Percentiles rank a stretch among this genome's conserved stretches.
Conservation (phyloP, 2,329 filamentous ascomycete species). For the Ophioceras dolichostomum region DNA sequence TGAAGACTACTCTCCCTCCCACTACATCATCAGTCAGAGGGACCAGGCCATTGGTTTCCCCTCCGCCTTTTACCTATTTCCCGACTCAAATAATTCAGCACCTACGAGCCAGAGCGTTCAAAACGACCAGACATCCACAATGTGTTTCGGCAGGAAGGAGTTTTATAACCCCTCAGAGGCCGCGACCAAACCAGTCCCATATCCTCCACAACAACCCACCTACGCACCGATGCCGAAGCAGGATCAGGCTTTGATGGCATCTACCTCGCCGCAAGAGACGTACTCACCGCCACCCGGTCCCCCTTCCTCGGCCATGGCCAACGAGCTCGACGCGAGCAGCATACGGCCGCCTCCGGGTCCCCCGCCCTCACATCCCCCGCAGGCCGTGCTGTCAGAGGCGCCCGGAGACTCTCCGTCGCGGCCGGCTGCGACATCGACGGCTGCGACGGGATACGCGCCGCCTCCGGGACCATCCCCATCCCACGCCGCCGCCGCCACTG, state of each 20-base stretch:
- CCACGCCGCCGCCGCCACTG: neutral
- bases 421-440: neutral
- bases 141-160: constrained; percentile 11
- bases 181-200: constrained; percentile 2
- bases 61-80: too few relatives aligned
- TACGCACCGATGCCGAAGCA: neutral
- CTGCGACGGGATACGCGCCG: constrained; percentile 4
- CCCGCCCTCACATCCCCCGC: constrained; percentile 2
- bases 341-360: constrained; percentile 9
- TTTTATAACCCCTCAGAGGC: constrained; percentile 1
- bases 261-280: neutral
- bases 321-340: constrained; percentile 4
- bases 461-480: constrained; percentile 14
- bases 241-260: neutral
- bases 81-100: too few relatives aligned
- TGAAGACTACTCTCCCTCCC: too few relatives aligned
- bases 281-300: constrained; percentile 16
- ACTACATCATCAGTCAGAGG: too few relatives aligned
- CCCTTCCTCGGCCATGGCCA: constrained; percentile 5
- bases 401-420: constrained; percentile 5
- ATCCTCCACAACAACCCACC: constrained; percentile 1
- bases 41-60: too few relatives aligned
- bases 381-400: constrained; percentile 6
- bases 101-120: too few relatives aligned
- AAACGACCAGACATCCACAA: too few relatives aligned